Conservation (phyloP, 2,329 filamentous ascomycete genomes). For the Sporothrix variecibatus region DNA sequence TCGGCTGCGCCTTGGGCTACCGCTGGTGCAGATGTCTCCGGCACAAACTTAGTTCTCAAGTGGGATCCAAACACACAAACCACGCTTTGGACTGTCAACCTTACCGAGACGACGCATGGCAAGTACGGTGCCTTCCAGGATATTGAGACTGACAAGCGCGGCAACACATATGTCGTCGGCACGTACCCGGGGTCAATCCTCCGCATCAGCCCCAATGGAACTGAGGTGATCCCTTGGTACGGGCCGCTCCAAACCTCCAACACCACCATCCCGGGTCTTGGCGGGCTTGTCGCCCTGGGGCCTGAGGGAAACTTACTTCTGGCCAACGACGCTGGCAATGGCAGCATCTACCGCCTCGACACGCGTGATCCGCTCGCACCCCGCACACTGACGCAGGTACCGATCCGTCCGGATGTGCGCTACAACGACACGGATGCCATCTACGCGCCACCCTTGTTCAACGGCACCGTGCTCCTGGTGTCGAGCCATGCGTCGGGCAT, state of each 20-base stretch:
- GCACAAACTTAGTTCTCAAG: slow-evolving; percentile 43
- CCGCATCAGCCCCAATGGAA: slow-evolving; percentile 38
- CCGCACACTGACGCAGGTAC: slow-evolving; percentile 32
- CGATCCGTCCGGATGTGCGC: slow-evolving; percentile 30
- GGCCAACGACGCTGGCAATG: slow-evolving; percentile 37
- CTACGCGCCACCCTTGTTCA: slow-evolving; percentile 40
- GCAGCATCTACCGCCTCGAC: slow-evolving; percentile 42
- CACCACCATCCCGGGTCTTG: slow-evolving; percentile 36
- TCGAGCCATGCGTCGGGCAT: slow-evolving; percentile 38
- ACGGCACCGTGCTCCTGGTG: slow-evolving; percentile 40
- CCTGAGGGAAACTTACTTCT: slow-evolving; percentile 36
- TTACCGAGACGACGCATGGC: slow-evolving; percentile 37
- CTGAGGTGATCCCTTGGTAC: slow-evolving; percentile 38
- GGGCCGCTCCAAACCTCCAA: slow-evolving; percentile 33
- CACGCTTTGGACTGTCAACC: slow-evolving; percentile 39
- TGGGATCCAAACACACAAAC: slow-evolving; percentile 36
- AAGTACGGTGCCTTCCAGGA: slow-evolving; percentile 45
- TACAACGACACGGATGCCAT: slow-evolving; percentile 37
- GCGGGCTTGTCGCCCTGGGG: slow-evolving; percentile 34
- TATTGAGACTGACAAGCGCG: slow-evolving; percentile 40
- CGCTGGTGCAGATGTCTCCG: slow-evolving; percentile 39
- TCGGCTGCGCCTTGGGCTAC: slow-evolving; percentile 42
- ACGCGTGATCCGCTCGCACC: slow-evolving; percentile 32
- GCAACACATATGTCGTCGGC: slow-evolving; percentile 44
- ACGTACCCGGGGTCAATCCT: slow-evolving; percentile 43